Conservation (phyloP, 139 green algal genomes). For the Chlamydomonas incerta region DNA sequence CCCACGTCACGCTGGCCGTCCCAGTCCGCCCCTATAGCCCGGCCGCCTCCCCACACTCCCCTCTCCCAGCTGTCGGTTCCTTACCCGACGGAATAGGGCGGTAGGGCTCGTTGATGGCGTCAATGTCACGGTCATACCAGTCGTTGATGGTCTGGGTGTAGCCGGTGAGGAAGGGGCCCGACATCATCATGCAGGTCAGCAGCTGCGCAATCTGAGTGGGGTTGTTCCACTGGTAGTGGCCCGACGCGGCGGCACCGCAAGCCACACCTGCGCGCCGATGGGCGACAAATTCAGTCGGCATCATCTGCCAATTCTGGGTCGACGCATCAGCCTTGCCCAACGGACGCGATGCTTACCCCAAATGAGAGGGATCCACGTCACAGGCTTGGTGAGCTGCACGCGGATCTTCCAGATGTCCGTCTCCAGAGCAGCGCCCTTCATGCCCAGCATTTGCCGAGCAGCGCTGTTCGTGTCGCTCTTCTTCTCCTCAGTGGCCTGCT, state of each 20-base stretch:
- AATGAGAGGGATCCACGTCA: conserved; percentile 99
- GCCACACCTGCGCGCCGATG: conserved; percentile 80
- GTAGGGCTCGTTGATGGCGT: conserved; percentile 99
- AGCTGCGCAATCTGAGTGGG: conserved; percentile 77
- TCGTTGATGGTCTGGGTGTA: conserved; percentile 99
- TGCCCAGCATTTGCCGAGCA: conserved; percentile 88
- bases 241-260: conserved; percentile 95
- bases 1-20: no score
- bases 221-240: conserved; percentile 94
- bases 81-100: conserved; percentile 95
- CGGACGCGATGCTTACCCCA: conserved; percentile 80
- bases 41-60: neutral
- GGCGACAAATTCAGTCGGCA: no score
- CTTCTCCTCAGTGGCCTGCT: conserved; percentile 60
- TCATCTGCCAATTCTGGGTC: neutral
- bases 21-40: no score
- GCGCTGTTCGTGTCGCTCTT: conserved; percentile 51
- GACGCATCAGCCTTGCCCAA: neutral
- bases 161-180: conserved; percentile 95
- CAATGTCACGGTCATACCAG: conserved; percentile 98
- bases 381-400: conserved; percentile 98
- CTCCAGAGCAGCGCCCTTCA: conserved; percentile 84
- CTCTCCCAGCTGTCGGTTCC: no score
- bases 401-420: conserved; percentile 97
- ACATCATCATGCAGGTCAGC: conserved; percentile 94